Evolutionary conservation across 2,329 filamentous ascomycete species (phyloP), one percentile per base, ranked within the genome.

Genomic region (Fusarium succisae): DNA sequence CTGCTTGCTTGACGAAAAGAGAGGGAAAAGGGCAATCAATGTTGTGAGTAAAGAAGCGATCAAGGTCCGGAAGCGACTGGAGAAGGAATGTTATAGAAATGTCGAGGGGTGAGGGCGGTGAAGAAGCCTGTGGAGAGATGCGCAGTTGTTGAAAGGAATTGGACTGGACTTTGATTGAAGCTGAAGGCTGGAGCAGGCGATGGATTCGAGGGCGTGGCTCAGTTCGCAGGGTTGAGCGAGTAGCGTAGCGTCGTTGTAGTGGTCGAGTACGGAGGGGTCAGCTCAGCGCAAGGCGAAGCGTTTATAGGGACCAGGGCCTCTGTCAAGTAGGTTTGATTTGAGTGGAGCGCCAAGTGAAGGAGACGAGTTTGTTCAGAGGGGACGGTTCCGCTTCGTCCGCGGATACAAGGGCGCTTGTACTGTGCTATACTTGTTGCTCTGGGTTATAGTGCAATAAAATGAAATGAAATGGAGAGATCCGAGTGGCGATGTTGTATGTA

Each of bases 401-500:
- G 37, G 32, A 53, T 53, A 37, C 50, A 53, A 37, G 28, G 45
- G 44, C 37, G 56, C 66, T 66, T 58, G 30, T 35, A 32, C 15
- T 47, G 58, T 32, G 37, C 38, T 55, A 20, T 26, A 45, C 43
- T 35, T 35, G 48, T 9, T 51, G 48, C 22, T 51, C 22, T 14
- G 39, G 39, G 38, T 44, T 43, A 14, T 5, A 54, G 20, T 18
- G 10, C 10, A 22, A 28, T 28, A 47, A 15, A 28, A 32, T 37
- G 28, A 22, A 44, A 43, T 32, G 13, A 38, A 47, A 66, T 51
- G 35, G 30, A 39, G 24, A 58, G 43, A 38, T 57, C 65, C 63
- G 70, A 66, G 76, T 78, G 76, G 76, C 76, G 63, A 77, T 67
- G 72, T 69, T 66, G 43, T 60, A 61, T 66, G 59, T 48, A 62